phyloP scores from a whole-genome alignment of 2,329 filamentous ascomycete genomes.

The Fonsecaea monophora region DNA sequence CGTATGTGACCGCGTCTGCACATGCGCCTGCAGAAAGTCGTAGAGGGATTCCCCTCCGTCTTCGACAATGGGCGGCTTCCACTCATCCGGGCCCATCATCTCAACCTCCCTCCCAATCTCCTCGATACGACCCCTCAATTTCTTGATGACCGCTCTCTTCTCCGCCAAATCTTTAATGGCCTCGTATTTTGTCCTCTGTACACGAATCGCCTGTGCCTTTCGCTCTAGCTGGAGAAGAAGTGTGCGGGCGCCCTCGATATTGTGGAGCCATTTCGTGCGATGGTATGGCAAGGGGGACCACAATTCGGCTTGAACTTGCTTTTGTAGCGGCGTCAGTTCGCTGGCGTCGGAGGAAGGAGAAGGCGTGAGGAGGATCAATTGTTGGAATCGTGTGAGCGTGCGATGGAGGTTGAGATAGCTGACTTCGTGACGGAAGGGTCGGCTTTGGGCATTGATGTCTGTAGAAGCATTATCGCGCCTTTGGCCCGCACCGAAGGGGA shows the following conservation, averaged over 20 bases:
- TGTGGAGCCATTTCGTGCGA: conserved; percentile 50
- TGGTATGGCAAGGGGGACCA: conserved; percentile 51
- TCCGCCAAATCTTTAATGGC: conserved; percentile 50
- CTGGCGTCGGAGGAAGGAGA: conserved; percentile 32
- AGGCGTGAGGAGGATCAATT: conserved; percentile 48
- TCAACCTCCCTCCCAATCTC: conserved; percentile 38
- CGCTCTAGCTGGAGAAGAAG: conserved; percentile 52
- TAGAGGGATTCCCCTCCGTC: conserved; percentile 35
- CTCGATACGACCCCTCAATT: conserved; percentile 35
- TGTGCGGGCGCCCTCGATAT: conserved; percentile 54
- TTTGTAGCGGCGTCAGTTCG: conserved; percentile 43
- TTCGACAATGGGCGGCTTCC: conserved; percentile 24
- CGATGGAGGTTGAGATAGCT: conserved; percentile 51
- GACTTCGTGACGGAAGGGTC: conserved; percentile 36
- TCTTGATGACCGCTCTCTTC: conserved; percentile 44
- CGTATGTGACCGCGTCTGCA: conserved; percentile 21
- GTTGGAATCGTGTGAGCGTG: conserved; percentile 52
- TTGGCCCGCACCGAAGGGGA: conserved; percentile 28
- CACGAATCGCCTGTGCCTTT: conserved; percentile 49
- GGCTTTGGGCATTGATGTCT: conserved; percentile 15
- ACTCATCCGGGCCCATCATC: conserved; percentile 20
- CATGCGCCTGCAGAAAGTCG: conserved; percentile 33
- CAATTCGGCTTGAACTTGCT: conserved; percentile 39
- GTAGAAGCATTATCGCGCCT: conserved; percentile 18
- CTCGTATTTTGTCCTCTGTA: conserved; percentile 48